Base-by-base conservation (phyloP, 2,329 filamentous ascomycete genomes). In the Colletotrichum brevisporum region DNA sequence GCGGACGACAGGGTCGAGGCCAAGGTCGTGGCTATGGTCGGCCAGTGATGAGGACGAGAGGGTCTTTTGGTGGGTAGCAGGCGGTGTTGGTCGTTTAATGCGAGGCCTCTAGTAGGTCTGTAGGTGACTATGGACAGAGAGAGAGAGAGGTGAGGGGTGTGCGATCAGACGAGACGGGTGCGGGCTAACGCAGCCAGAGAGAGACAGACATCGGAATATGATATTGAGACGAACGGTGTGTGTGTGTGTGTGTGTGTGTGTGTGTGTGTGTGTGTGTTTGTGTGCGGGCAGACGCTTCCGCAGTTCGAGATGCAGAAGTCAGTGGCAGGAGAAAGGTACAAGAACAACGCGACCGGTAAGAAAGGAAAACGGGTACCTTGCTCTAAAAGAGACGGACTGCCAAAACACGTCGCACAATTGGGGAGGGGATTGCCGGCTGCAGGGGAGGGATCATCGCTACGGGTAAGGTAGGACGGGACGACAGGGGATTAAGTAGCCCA, bases 381-480 rank as follows among this genome's bases (percentile, higher is more conserved):
- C 55, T 64, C 61, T 55, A 65, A 66, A 66, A 60, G 43, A 36
- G 27, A 63, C 66, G 61, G 45, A 55, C 45, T 13, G 48, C 47
- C 55, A 59, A 54, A 31, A 31, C 27, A 31, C 27, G 27, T 31
- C 27, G 27, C 27, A 31, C 45, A 31, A 31, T 31, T 31, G 27
- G 27, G 27, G 27, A 9, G 8, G 27, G 27, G 27, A 31, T 31
- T 31, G 27, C 27, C 27, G 27, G 27, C 27, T 31, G 27, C 27
- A 31, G 27, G 27, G 27, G 27, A 31, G 27, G 27, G 27, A 31
- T 31, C 27, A 31, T 31, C 27, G 27, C 27, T 31, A 31, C 27
- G 27, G 41, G 41, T 48, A 18, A 21, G 21, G 50, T n/a, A 15
- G 61, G 24, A 10, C 8, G 9, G 15, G 24, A 57, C 6, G 21